A percentile compares a stretch with the other conserved stretches of the same genome.
Conservation (phyloP, 2,329 filamentous ascomycete species). For the Zasmidium cellare region DNA sequence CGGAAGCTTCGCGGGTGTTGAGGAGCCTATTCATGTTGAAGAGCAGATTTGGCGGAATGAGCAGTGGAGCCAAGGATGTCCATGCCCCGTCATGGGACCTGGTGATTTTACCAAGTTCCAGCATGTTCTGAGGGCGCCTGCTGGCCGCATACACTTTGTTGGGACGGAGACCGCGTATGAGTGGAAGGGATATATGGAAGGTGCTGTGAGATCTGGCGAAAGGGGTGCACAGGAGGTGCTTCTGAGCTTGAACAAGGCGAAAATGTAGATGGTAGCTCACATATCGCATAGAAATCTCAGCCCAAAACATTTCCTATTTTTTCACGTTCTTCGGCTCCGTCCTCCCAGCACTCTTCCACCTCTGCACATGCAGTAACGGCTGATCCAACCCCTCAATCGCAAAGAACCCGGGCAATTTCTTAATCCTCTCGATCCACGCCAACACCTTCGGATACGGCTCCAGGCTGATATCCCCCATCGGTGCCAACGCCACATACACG, state of each 20-base stretch:
- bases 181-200: slow-evolving; percentile 63
- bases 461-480: too few species aligned
- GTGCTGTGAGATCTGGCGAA: slow-evolving; percentile 53
- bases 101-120: slow-evolving; percentile 27
- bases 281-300: too few species aligned
- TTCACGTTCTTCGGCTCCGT: too few species aligned
- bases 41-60: slow-evolving; percentile 31
- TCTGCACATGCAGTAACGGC: too few species aligned
- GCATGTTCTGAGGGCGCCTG: slow-evolving; percentile 23
- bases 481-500: too few species aligned
- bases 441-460: too few species aligned
- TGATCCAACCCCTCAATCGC: too few species aligned
- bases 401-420: too few species aligned
- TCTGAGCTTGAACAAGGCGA: slow-evolving; percentile 15
- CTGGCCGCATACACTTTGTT: slow-evolving; percentile 52
- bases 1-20: slow-evolving; percentile 25
- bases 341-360: too few species aligned
- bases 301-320: too few species aligned
- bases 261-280: slow-evolving; percentile 4
- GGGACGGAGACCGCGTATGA: slow-evolving; percentile 55
- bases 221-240: slow-evolving; percentile 51
- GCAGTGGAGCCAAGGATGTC: slow-evolving; percentile 31
- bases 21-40: slow-evolving; percentile 34
- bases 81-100: slow-evolving; percentile 27
- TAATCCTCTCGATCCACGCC: too few species aligned